Base-by-base conservation (phyloP, 2,329 filamentous ascomycete species). In the Karstenula rhodostoma region DNA sequence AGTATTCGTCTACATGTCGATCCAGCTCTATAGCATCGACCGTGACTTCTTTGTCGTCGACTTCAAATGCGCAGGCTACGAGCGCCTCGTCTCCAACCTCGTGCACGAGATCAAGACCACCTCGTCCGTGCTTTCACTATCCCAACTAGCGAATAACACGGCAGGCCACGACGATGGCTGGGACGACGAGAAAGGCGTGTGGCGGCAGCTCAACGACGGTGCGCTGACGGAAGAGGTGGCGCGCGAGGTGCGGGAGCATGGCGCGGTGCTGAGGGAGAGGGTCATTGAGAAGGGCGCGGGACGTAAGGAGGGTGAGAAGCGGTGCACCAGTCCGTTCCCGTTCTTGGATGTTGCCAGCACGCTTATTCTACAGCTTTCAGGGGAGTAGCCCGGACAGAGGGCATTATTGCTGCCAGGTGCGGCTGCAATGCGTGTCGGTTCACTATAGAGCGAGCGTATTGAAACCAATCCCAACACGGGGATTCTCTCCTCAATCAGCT, bases 11-110 rank as follows among this genome's bases (percentile, higher is more conserved):
- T 95, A 97, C 75, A 88, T 99, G 76, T 94, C 96, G 67, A 97
- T 99, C 65, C 95, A 78, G 54, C 70, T 78, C 15, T 78, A 78
- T 67, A 75, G 72, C 60, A 93, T 98, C 83, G 94, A 98, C 77
- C 88, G 89, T 59, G 90, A 92, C 57, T 94, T 95, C 67, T 98
- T 94, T 78, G 89, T 99, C 64, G 95, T 99, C 51, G 95, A 99
- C 77, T 99, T 99, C 84, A 98, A 97, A 77, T 98, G 94, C 77
- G 94, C 95, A 15, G 95, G 95, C 22, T 99, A 99, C 79, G 95
- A 99, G 81, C 92, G 95, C 57, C 90, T 94, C 51, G 87, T 90
- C 3, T 70, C 73, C 10, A 76, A 78, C 5, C 73, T 83, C 49
- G 76, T 79, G 8, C 74, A 75, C 54, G 77, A 79, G 58, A 72